Base-by-base conservation (phyloP, 345 rosid genomes). In the Eucalyptus coolabah region DNA sequence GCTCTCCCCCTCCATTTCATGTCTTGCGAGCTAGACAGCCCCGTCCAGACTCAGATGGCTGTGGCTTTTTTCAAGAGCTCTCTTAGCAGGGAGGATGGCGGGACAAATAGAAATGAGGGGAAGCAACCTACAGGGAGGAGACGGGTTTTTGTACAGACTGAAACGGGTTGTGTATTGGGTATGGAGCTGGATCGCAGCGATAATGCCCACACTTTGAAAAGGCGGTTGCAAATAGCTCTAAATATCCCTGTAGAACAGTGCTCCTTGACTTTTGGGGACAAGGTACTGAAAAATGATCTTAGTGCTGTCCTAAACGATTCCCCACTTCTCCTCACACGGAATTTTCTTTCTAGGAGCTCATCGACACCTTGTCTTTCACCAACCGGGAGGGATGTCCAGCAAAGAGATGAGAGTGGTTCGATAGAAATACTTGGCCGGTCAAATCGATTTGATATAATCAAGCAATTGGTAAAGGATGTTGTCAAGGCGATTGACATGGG, bases 301-400 rank as follows among this genome's bases (percentile, higher is more conserved):
- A 97, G 99, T 90, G 96, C 95, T 21, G 96, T 98, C 89, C 96
- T 98, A 88, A 95, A 95, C 40, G 97, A 96, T 92, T 96, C 98
- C 14, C 98, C 98, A 0, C 97, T 98, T 87, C 98, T 98, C 34
- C 94, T 98, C 69, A 96, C 96, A 23, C 93, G 99, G 67, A 98
- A 95, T 88, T 92, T 88, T 87, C 87, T 98, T 91, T 99, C 94
- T 88, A 92, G 99, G 89, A 98, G 99, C 94, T 96, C 98, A 37
- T 97, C 99, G 3, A 98, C 99, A 90, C 99, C 99, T 30, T 98
- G 99, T 92, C 99, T 98, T 89, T 97, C 99, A 1, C 99, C 99
- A 14, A 93, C 95, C 15, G 97, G 99, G 86, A 96, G 88, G 89
- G 99, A 97, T 91, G 51, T 94, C 89, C 97, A 95, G 60, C 96